A percentile compares a stretch with the other conserved stretches of the same genome.
These are phyloP conservation scores for Aspergillus melleus DNA, from an alignment of 2,329 filamentous ascomycete species.

Conservation along the genomic window DNA sequence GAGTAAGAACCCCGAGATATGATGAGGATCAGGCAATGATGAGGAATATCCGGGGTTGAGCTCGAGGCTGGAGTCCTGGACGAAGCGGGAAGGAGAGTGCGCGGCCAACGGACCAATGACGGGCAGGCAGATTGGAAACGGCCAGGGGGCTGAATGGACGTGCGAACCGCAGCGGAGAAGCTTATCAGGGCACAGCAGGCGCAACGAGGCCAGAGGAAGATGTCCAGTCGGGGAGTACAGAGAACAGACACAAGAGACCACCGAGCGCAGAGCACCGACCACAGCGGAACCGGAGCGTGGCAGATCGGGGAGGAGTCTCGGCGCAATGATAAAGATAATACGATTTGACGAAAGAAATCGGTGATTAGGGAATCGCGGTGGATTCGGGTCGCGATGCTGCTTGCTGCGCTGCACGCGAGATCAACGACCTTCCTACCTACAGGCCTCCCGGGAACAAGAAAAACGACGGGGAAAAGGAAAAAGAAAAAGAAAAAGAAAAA, in stretches of 20 bases:
- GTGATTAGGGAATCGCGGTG: background rate
- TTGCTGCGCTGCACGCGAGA: background rate
- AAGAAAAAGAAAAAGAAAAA: conserved; percentile 6
- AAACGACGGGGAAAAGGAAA: background rate
- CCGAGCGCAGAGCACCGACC: background rate
- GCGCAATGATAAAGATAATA: background rate
- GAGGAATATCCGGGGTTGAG: conserved; percentile 13
- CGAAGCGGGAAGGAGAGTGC: background rate
- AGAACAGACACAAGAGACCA: background rate
- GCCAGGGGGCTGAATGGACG: conserved; percentile 2
- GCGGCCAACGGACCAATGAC: background rate
- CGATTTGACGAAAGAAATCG: background rate
- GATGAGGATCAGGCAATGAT: background rate
- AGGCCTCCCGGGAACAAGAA: background rate
- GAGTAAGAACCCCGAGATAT: background rate
- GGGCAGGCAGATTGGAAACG: background rate
- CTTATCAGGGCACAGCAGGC: conserved; percentile 23
- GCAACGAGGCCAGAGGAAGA: conserved; percentile 1
- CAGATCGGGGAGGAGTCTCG: conserved; percentile 6
- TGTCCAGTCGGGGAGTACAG: background rate
- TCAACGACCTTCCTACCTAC: background rate
- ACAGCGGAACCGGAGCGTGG: conserved; percentile 21
- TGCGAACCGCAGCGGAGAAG: conserved; percentile 24
- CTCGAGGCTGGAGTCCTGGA: background rate
- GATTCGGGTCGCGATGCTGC: background rate